phyloP scores from a whole-genome alignment of 768 basidiomycete genomes.

The Glaciozyma martinii region DNA sequence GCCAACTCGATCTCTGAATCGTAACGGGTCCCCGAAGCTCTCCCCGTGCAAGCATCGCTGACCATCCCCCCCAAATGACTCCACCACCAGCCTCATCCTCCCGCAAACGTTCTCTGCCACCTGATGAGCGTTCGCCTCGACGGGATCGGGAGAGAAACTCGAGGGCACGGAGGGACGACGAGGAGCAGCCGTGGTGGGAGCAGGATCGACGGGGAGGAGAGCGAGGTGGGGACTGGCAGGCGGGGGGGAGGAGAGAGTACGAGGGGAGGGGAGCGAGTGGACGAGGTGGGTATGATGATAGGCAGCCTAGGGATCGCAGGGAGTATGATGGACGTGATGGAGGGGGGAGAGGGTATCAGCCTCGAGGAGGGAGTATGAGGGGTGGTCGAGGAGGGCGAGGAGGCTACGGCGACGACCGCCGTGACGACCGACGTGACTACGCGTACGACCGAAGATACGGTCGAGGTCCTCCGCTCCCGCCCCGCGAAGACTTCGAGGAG shows the following conservation, averaged over 20 bases:
- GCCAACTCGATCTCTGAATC: no score
- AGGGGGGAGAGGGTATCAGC: neutral
- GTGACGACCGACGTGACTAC: neutral
- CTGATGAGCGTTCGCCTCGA: no score
- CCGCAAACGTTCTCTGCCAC: no score
- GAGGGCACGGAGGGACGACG: constrained; percentile 1
- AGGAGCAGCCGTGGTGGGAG: constrained; percentile 27
- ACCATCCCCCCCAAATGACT: no score
- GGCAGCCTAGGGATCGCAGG: neutral
- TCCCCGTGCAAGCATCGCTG: no score
- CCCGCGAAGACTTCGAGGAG: neutral
- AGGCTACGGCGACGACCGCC: neutral
- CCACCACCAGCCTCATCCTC: no score
- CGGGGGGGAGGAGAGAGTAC: neutral
- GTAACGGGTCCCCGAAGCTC: no score
- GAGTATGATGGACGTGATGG: neutral
- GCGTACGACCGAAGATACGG: neutral
- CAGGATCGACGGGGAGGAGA: constrained; percentile 6
- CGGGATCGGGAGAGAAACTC: no score
- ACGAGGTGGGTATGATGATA: neutral
- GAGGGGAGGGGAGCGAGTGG: neutral
- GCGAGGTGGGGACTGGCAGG: neutral
- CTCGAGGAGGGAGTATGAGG: neutral
- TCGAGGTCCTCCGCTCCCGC: neutral
- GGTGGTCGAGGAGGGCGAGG: neutral